These are phyloP conservation scores for Fusarium brachygibbosum DNA, from an alignment of 2,329 filamentous ascomycete species.

Conservation along the genomic window DNA sequence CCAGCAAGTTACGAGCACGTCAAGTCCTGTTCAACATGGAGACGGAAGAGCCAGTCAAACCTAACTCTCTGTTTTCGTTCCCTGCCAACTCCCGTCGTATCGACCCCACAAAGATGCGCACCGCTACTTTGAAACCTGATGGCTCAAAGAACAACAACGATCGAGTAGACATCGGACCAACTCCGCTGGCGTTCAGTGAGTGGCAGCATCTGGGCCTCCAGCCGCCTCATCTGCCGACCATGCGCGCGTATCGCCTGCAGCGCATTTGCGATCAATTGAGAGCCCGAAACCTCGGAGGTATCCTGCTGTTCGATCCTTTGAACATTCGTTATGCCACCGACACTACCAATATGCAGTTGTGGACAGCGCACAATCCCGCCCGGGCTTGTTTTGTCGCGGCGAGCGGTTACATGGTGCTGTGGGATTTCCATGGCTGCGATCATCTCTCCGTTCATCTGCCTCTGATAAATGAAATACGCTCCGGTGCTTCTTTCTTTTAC, in stretches of 20 bases:
- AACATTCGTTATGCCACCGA: slow-evolving; percentile 8
- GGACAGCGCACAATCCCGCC: neutral
- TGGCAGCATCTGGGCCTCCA: neutral
- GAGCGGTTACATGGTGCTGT: neutral
- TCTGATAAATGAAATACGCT: neutral
- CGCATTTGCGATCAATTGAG: neutral
- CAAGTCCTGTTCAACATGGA: neutral
- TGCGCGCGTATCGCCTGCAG: neutral
- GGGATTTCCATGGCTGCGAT: neutral
- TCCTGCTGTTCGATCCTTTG: neutral
- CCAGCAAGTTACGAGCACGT: no score
- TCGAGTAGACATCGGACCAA: slow-evolving; percentile 5
- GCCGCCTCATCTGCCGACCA: slow-evolving; percentile 1
- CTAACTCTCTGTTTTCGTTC: neutral
- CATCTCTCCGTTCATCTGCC: neutral
- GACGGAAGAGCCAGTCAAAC: neutral
- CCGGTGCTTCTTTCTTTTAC: slow-evolving; percentile 1
- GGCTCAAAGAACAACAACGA: slow-evolving; percentile 2
- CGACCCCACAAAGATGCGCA: neutral
- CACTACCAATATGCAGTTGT: slow-evolving; percentile 1
- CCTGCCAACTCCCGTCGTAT: neutral
- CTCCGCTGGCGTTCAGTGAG: slow-evolving; percentile 1
- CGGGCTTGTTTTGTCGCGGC: neutral
- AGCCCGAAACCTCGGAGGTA: neutral
- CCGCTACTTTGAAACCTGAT: neutral